phyloP scores from a whole-genome alignment of 495 filamentous ascomycete genomes.

The Podospora pseudoanserina region DNA sequence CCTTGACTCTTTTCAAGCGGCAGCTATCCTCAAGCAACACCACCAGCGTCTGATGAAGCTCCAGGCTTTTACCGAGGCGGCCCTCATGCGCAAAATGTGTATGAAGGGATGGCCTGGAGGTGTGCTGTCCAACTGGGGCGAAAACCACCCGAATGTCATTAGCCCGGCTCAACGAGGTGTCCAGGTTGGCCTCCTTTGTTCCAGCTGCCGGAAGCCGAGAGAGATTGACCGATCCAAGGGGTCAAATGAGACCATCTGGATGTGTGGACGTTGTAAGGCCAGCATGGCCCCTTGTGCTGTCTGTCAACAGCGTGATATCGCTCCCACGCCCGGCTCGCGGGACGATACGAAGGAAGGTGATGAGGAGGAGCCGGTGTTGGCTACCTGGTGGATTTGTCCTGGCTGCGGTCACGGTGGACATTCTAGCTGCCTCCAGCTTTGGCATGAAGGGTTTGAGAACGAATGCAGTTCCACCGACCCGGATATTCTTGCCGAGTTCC shows the following conservation, averaged over 20 bases:
- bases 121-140: constrained; percentile 36
- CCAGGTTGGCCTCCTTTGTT: constrained; percentile 47
- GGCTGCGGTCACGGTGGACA: constrained; percentile 76
- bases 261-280: constrained; percentile 44
- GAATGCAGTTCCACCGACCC: constrained; percentile 12
- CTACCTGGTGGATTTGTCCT: constrained; percentile 67
- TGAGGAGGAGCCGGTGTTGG: constrained; percentile 28
- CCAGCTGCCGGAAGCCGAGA: constrained; percentile 49
- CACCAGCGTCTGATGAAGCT: constrained; percentile 62
- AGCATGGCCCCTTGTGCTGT: constrained; percentile 44
- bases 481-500: constrained; percentile 36
- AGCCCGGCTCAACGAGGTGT: constrained; percentile 50
- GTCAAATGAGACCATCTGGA: constrained; percentile 42
- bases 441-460: constrained; percentile 47
- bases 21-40: constrained; percentile 59
- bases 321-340: constrained; percentile 2
- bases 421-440: constrained; percentile 61
- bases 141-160: constrained; percentile 58
- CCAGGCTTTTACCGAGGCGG: constrained; percentile 63
- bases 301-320: constrained; percentile 39
- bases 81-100: constrained; percentile 64
- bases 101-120: constrained; percentile 47
- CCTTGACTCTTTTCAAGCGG: constrained; percentile 47
- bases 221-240: constrained; percentile 43
- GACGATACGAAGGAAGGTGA: background rate